Evolutionary conservation across 768 basidiomycete genomes (phyloP), one percentile per base, ranked within the genome.

Genomic region (Suillus sp.): DNA sequence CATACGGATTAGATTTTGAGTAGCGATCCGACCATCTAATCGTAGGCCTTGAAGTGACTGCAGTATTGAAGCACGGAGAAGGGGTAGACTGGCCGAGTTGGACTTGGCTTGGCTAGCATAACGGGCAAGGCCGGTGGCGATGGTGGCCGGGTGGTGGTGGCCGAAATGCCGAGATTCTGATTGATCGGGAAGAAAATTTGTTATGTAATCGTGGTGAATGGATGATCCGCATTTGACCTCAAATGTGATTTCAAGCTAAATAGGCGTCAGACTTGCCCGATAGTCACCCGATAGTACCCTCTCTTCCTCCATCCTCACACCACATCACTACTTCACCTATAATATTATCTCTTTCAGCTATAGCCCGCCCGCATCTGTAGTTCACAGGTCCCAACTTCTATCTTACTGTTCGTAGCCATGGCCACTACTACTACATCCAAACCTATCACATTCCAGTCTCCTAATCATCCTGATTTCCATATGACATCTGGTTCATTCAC

Each of bases 401-500:
- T 54, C 61, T 53, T 64, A 48, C 40, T 43, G 20, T n/a, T 20
- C 42, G 30, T 59, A 40, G 27, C 63, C 38, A 82, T 81, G 79
- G 68, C 77, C 50, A 32, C 32, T 32, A 32, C n/a, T n/a, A 68
- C 77, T 27, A 68, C 70, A 7, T 74, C 81, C 1, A 80, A 82
- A 60, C 83, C 83, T 64, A 83, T 83, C 72, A 73, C 81, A 37
- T 78, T 79, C 68, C 74, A 76, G 35, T 56, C 67, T 32, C 48
- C 65, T 62, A 66, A 69, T 64, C 42, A 69, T 35, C 47, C 65
- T 20, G 75, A 77, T 67, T 61, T 73, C 61, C 57, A 66, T 47
- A 83, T 82, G 72, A 74, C 78, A 65, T 74, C 76, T 22, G 83
- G 84, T 68, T 87, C 86, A 0, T 86, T 83, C 70, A 75, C 77